phyloP scores from a whole-genome alignment of 805 yeast genomes.

The Kregervanrija pseudodelftensis region DNA sequence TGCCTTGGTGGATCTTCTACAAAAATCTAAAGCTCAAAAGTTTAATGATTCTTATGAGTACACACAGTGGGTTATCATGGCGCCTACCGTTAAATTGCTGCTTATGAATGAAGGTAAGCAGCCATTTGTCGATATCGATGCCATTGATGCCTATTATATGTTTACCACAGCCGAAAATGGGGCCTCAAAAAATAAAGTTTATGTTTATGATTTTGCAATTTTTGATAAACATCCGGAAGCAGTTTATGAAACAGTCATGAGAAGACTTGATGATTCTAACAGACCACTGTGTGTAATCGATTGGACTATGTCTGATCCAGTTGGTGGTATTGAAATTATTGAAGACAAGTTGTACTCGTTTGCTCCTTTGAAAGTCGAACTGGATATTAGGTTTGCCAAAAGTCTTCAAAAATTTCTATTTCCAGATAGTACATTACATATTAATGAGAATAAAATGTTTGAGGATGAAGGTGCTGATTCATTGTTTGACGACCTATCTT shows the following conservation, averaged over 20 bases:
- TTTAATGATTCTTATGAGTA: slow-evolving; percentile 30
- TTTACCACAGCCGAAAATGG: slow-evolving; percentile 63
- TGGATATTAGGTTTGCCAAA: slow-evolving; percentile 50
- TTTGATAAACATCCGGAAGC: slow-evolving; percentile 56
- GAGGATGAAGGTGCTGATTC: slow-evolving; percentile 5
- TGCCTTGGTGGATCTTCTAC: slow-evolving; percentile 22
- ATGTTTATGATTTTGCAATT: slow-evolving; percentile 63
- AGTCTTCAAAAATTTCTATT: slow-evolving; percentile 34
- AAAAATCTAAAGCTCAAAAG: slow-evolving; percentile 21
- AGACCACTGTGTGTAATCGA: slow-evolving; percentile 32
- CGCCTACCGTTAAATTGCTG: slow-evolving; percentile 68
- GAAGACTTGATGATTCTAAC: slow-evolving; percentile 21
- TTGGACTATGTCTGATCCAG: slow-evolving; percentile 53
- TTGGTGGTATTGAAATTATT: slow-evolving; percentile 59
- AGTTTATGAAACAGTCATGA: slow-evolving; percentile 61
- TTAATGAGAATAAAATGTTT: neutral
- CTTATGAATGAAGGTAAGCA: slow-evolving; percentile 50
- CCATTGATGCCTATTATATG: slow-evolving; percentile 54
- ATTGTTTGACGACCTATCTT: neutral
- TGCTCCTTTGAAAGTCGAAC: slow-evolving; percentile 49
- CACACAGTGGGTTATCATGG: slow-evolving; percentile 50
- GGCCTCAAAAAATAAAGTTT: slow-evolving; percentile 56
- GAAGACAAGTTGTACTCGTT: slow-evolving; percentile 41
- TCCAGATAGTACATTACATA: slow-evolving; percentile 13
- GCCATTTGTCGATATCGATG: slow-evolving; percentile 69